Conservation (phyloP, 179 eudicot species). For the Beta lomatogona region DNA sequence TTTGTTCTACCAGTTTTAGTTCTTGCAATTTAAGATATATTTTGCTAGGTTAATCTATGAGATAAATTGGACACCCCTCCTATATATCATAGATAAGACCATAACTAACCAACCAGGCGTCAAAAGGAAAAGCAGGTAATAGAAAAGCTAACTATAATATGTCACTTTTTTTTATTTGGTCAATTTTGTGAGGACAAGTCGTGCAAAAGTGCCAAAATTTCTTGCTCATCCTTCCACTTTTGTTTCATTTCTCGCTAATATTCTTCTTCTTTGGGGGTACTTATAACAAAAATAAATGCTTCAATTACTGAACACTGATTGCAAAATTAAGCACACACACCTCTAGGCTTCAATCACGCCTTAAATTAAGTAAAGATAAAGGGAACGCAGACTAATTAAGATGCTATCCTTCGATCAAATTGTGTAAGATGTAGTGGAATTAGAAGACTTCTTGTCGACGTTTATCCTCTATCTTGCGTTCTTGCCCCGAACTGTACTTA, state of each 20-base stretch:
- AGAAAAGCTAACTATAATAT: constrained; percentile 5
- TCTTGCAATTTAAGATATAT: too few species aligned
- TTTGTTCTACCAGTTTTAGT: too few species aligned
- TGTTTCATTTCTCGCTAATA: background rate
- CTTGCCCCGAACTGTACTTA: background rate
- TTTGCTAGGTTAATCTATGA: too few species aligned
- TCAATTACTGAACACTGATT: constrained; percentile 15
- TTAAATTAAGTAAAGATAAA: constrained; percentile 3
- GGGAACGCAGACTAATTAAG: background rate
- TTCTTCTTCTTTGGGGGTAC: background rate
- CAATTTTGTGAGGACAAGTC: background rate
- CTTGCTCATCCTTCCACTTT: background rate
- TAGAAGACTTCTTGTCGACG: too few species aligned
- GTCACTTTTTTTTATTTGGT: background rate
- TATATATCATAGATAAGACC: too few species aligned
- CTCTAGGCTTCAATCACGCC: constrained; percentile 37
- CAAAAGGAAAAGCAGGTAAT: background rate
- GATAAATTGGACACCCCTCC: too few species aligned
- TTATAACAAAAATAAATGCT: constrained; percentile 4
- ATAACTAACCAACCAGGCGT: background rate
- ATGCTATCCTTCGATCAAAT: background rate
- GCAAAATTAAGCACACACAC: constrained; percentile 27
- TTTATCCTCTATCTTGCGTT: background rate
- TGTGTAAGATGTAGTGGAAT: too few species aligned
- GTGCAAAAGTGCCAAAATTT: background rate